phyloP scores from a whole-genome alignment of 768 basidiomycete species.

The Cubamyces lactineus region DNA sequence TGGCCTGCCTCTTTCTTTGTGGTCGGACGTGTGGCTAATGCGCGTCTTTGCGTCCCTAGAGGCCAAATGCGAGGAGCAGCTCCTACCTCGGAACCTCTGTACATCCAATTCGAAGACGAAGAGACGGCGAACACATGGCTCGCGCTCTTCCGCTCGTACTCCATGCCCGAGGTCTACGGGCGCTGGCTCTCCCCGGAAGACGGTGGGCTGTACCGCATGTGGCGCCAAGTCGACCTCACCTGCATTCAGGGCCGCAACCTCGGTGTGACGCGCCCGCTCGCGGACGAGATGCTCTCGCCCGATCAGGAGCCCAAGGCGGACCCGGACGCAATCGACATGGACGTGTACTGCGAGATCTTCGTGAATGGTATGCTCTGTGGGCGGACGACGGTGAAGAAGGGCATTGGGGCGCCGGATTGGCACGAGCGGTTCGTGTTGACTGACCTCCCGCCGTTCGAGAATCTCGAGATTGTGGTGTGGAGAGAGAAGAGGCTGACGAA shows the following conservation, averaged over 20 bases:
- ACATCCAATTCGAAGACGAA: conserved; percentile 68
- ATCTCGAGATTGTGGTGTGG: conserved; percentile 69
- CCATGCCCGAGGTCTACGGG: conserved; percentile 80
- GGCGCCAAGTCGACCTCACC: conserved; percentile 78
- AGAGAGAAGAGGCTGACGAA: conserved; percentile 67
- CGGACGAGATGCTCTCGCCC: conserved; percentile 30
- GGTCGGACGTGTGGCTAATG: background rate
- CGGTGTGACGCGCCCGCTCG: conserved; percentile 50
- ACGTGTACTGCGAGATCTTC: conserved; percentile 80
- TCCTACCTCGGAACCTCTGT: conserved; percentile 63
- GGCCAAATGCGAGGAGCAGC: conserved; percentile 62
- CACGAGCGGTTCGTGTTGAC: conserved; percentile 76
- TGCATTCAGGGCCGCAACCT: conserved; percentile 77
- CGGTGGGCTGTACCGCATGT: conserved; percentile 85
- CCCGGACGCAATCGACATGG: conserved; percentile 60
- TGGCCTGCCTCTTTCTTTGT: conserved; percentile 27
- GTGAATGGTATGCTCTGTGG: conserved; percentile 70
- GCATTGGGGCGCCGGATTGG: conserved; percentile 74
- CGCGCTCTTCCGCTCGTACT: conserved; percentile 78
- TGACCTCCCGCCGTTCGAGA: conserved; percentile 79
- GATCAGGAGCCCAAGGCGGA: conserved; percentile 33
- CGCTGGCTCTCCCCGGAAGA: conserved; percentile 54
- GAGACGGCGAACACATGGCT: conserved; percentile 77
- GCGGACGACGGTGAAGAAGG: conserved; percentile 74
- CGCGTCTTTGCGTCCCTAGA: conserved; percentile 36